Conservation (phyloP, 1,284 basidiomycete species). For the Ustilago trichophora region DNA sequence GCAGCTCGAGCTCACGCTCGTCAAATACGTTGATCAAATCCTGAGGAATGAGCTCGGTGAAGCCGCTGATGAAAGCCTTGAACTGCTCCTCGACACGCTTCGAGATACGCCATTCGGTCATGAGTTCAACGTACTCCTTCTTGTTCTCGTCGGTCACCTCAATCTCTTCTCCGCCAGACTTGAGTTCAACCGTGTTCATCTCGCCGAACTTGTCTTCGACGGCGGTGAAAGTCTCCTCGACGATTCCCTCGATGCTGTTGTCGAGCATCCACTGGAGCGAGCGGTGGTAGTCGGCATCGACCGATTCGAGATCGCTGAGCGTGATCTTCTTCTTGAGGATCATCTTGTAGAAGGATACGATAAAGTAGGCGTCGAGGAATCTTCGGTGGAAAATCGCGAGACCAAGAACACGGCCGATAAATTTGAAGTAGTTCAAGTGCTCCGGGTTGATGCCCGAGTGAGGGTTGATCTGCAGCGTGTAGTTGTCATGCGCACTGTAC, state of each 20-base stretch:
- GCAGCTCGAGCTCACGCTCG: conserved; percentile 87
- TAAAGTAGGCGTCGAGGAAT: conserved; percentile 99
- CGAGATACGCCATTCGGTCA: conserved; percentile 91
- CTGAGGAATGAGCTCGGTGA: conserved; percentile 92
- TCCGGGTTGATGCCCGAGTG: conserved; percentile 98
- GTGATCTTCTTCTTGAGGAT: conserved; percentile 69
- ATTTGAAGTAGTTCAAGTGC: conserved; percentile 99
- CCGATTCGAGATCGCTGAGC: conserved; percentile 62
- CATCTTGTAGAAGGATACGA: conserved; percentile 99
- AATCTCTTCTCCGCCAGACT: conserved; percentile 82
- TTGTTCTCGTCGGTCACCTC: conserved; percentile 97
- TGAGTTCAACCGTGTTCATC: conserved; percentile 90
- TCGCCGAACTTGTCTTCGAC: conserved; percentile 98
- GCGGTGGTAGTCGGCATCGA: conserved; percentile 74
- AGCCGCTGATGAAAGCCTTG: conserved; percentile 92
- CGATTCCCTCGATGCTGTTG: conserved; percentile 64
- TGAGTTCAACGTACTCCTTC: conserved; percentile 94
- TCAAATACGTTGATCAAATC: conserved; percentile 98
- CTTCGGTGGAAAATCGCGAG: conserved; percentile 97
- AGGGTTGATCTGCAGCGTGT: conserved; percentile 97
- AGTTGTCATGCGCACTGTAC: conserved; percentile 99
- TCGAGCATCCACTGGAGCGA: conserved; percentile 90
- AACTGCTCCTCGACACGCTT: conserved; percentile 94
- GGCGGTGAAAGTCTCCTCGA: conserved; percentile 66
- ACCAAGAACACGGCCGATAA: conserved; percentile 92